These are phyloP conservation scores for Eustoma russellianum DNA, from an alignment of 257 asterid species.

Conservation along the genomic window DNA sequence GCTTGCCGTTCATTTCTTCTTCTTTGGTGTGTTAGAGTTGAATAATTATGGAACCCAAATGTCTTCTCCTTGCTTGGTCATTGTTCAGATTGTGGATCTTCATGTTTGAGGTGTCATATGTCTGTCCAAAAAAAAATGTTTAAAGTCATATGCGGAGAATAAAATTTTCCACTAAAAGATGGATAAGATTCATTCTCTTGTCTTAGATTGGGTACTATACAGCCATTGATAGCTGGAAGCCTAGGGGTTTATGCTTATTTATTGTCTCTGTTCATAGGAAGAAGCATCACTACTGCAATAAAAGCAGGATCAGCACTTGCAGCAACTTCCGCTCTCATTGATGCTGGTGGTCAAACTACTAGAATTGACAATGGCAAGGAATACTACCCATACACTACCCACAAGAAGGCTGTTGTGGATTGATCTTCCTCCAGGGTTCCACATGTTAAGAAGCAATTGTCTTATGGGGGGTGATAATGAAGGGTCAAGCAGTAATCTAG, in stretches of 20 bases:
- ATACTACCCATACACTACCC: conserved; percentile 67
- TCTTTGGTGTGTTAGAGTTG: too few species aligned
- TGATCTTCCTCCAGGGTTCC: conserved; percentile 3
- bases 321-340: conserved; percentile 57
- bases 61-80: too few species aligned
- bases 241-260: conserved; percentile 1
- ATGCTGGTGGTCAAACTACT: conserved; percentile 63
- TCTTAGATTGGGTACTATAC: too few species aligned
- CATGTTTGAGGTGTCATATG: too few species aligned
- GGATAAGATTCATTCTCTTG: too few species aligned
- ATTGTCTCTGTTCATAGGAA: conserved; percentile 32
- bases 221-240: too few species aligned
- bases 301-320: conserved; percentile 85
- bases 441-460: neutral
- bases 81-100: too few species aligned
- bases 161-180: too few species aligned
- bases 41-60: too few species aligned
- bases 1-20: too few species aligned
- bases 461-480: neutral
- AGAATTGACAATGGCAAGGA: conserved; percentile 72
- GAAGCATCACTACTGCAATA: conserved; percentile 65
- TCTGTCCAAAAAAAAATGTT: too few species aligned
- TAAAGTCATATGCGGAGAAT: too few species aligned
- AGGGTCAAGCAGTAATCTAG: conserved; percentile 5
- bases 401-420: conserved; percentile 56